phyloP scores from a whole-genome alignment of 75 land plant species.

The Selaginella tamariscina region DNA sequence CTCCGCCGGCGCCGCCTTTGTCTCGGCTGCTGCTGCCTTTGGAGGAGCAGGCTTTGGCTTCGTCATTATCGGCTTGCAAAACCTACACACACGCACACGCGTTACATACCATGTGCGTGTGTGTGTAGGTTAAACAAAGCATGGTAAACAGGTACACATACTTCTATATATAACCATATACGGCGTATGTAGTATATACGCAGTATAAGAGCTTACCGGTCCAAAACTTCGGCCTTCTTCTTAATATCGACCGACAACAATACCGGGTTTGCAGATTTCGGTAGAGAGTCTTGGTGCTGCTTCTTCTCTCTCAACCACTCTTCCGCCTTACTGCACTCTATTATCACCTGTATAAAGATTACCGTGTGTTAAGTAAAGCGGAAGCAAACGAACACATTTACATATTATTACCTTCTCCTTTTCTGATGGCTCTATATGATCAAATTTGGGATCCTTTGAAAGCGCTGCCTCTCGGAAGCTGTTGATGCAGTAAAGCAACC shows the following conservation, averaged over 20 bases:
- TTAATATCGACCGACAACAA: constrained; percentile 50
- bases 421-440: constrained; percentile 39
- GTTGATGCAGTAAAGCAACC: constrained; percentile 52
- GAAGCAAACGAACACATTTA: neutral
- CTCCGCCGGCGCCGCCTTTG: constrained; percentile 8
- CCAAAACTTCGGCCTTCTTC: constrained; percentile 63
- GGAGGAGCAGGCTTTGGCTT: constrained; percentile 58
- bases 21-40: constrained; percentile 33
- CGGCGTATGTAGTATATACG: neutral
- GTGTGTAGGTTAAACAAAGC: neutral
- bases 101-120: neutral
- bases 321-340: constrained; percentile 72
- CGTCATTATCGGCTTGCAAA: constrained; percentile 91
- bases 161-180: neutral
- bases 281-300: constrained; percentile 60
- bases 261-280: constrained; percentile 58
- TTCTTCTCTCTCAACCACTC: constrained; percentile 69
- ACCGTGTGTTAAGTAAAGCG: neutral
- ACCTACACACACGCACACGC: constrained; percentile 31
- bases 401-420: constrained; percentile 33
- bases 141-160: neutral
- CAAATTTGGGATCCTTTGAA: constrained; percentile 40
- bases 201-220: constrained; percentile 36
- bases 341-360: constrained; percentile 35
- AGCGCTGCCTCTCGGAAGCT: constrained; percentile 75